phyloP scores from a whole-genome alignment of 805 yeast species.

The Cyberlindnera veronae region DNA sequence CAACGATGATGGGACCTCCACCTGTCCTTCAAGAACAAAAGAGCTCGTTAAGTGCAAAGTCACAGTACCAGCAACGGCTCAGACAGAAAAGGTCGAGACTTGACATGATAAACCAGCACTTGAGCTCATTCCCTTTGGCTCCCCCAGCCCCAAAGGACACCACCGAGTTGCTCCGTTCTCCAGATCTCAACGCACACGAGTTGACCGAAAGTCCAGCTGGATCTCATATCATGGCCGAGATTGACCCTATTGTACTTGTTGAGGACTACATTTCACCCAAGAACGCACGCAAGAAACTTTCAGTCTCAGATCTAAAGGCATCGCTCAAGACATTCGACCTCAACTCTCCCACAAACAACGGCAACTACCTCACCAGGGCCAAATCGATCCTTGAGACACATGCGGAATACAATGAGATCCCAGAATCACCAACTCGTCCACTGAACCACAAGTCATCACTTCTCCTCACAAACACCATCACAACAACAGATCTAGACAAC shows the following conservation, averaged over 20 bases:
- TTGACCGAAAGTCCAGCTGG: slow-evolving; percentile 7
- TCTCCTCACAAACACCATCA: slow-evolving; percentile 6
- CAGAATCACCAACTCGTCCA: not conserved
- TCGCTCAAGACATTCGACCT: slow-evolving; percentile 20
- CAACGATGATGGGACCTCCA: not conserved
- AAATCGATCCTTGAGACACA: slow-evolving; percentile 14
- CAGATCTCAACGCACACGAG: slow-evolving; percentile 20
- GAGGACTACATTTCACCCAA: slow-evolving; percentile 48
- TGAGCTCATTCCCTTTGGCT: slow-evolving; percentile 37
- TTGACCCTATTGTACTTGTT: slow-evolving; percentile 40
- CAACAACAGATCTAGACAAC: not conserved
- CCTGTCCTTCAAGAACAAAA: slow-evolving; percentile 1
- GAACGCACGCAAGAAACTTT: slow-evolving; percentile 26
- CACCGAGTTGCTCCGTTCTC: slow-evolving; percentile 12
- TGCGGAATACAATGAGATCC: not conserved
- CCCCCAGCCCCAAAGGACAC: slow-evolving; percentile 27
- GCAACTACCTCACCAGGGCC: slow-evolving; percentile 15
- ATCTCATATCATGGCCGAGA: slow-evolving; percentile 16
- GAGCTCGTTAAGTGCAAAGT: not conserved
- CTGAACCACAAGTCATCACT: slow-evolving; percentile 2
- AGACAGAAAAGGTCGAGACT: slow-evolving; percentile 29
- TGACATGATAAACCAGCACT: slow-evolving; percentile 36
- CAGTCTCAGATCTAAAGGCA: slow-evolving; percentile 33
- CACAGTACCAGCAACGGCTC: slow-evolving; percentile 1
- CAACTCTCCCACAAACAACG: not conserved